phyloP scores from a whole-genome alignment of 176 grass and related monocot genomes.

The Aegilops umbellulata region DNA sequence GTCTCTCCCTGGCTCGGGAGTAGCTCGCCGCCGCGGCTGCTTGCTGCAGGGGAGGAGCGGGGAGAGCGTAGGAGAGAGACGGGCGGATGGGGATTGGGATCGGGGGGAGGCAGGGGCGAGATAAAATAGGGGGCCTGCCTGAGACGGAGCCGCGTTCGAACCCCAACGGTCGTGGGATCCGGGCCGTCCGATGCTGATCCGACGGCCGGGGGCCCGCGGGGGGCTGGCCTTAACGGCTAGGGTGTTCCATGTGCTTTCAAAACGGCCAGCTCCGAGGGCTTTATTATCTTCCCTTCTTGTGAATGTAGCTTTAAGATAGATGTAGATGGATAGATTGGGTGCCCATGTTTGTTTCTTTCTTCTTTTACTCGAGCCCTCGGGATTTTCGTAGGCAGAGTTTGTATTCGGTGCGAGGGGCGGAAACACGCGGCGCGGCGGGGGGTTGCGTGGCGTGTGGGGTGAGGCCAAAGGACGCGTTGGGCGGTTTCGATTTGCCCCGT shows the following conservation, averaged over 20 bases:
- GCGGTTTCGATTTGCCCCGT: neutral
- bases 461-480: neutral
- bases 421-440: no score
- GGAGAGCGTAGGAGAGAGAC: constrained; percentile 21
- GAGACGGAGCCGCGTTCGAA: neutral
- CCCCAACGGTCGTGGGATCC: constrained; percentile 49
- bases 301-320: constrained; percentile 11
- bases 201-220: neutral
- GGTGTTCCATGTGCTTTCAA: constrained; percentile 43
- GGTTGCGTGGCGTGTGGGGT: no score
- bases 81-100: neutral
- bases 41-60: neutral
- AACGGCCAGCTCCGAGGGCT: no score
- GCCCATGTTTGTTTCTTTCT: neutral
- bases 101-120: constrained; percentile 6
- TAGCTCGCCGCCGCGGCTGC: neutral
- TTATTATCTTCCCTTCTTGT: neutral
- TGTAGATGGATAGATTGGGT: neutral
- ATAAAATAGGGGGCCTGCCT: constrained; percentile 41
- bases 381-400: neutral
- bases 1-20: neutral
- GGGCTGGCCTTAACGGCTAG: constrained; percentile 60
- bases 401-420: neutral
- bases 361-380: neutral
- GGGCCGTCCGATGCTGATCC: constrained; percentile 36